phyloP scores from a whole-genome alignment of 169 alveolate species.

The Plasmodium vivax region DNA sequence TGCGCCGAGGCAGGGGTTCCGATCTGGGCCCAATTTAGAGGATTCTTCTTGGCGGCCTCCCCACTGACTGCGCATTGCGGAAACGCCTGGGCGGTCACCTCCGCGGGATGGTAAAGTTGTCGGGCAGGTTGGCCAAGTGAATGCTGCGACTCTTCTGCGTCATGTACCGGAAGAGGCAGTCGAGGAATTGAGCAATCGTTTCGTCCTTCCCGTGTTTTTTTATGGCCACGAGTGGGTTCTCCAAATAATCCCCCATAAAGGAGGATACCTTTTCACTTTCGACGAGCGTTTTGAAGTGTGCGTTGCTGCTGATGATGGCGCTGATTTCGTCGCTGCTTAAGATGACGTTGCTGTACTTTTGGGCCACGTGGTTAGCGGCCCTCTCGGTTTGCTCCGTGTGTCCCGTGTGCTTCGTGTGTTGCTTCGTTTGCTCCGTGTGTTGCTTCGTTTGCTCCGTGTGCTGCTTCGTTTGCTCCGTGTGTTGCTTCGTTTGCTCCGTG shows the following conservation, averaged over 20 bases:
- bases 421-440: too few species aligned
- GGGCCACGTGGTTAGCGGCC: background rate
- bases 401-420: background rate
- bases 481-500: too few species aligned
- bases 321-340: slow-evolving; percentile 40
- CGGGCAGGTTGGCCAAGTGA: slow-evolving; percentile 14
- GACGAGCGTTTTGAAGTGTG: slow-evolving; percentile 3
- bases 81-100: background rate
- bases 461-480: too few species aligned
- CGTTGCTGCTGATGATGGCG: background rate
- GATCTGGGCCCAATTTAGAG: background rate
- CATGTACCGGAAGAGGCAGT: slow-evolving; percentile 43
- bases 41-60: background rate
- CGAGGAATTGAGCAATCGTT: background rate
- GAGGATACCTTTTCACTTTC: background rate
- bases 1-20: too few species aligned
- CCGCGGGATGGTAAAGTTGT: slow-evolving; percentile 12
- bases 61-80: background rate
- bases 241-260: slow-evolving; percentile 52
- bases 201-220: slow-evolving; percentile 23
- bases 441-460: too few species aligned
- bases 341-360: slow-evolving; percentile 55
- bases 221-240: slow-evolving; percentile 37
- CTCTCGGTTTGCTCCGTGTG: background rate
- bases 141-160: slow-evolving; percentile 31